Conservation (phyloP, 352 stramenopile genomes). For the Pythium sp. region DNA sequence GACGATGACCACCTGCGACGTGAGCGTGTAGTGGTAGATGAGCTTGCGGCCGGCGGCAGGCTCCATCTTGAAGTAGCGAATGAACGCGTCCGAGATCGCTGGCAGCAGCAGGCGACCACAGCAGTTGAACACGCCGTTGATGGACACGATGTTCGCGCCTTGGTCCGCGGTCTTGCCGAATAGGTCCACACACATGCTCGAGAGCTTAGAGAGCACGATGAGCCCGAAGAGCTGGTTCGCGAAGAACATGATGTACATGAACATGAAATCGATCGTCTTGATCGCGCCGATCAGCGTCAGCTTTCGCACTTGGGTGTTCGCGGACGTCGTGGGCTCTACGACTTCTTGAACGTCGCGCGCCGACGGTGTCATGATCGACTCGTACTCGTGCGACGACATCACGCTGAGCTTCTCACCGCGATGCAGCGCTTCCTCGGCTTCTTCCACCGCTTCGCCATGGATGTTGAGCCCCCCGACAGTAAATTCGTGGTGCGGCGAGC, state of each 20-base stretch:
- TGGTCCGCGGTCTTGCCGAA: slow-evolving; percentile 41
- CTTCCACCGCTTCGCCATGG: slow-evolving; percentile 43
- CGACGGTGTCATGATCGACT: slow-evolving; percentile 39
- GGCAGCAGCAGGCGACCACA: slow-evolving; percentile 47
- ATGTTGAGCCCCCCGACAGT: slow-evolving; percentile 53
- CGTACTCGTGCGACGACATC: slow-evolving; percentile 43
- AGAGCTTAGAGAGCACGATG: slow-evolving; percentile 62
- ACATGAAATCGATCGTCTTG: slow-evolving; percentile 54
- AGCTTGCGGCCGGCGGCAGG: slow-evolving; percentile 52
- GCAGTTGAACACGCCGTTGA: slow-evolving; percentile 65
- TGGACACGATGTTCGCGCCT: slow-evolving; percentile 47
- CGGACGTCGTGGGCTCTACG: slow-evolving; percentile 23
- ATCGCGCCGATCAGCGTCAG: slow-evolving; percentile 51
- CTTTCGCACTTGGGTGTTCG: slow-evolving; percentile 44
- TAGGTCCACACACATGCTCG: slow-evolving; percentile 48
- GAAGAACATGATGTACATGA: slow-evolving; percentile 72
- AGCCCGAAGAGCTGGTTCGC: slow-evolving; percentile 61
- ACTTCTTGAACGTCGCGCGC: slow-evolving; percentile 30
- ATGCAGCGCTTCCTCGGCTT: slow-evolving; percentile 31
- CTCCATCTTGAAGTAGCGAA: slow-evolving; percentile 39
- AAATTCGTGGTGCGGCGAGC: slow-evolving; percentile 47
- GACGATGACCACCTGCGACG: slow-evolving; percentile 59
- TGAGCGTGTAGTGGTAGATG: slow-evolving; percentile 60
- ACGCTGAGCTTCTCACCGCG: slow-evolving; percentile 41
- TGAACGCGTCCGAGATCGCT: slow-evolving; percentile 40